Conservation (phyloP, 805 yeast species). For the Hanseniaspora vineae region DNA sequence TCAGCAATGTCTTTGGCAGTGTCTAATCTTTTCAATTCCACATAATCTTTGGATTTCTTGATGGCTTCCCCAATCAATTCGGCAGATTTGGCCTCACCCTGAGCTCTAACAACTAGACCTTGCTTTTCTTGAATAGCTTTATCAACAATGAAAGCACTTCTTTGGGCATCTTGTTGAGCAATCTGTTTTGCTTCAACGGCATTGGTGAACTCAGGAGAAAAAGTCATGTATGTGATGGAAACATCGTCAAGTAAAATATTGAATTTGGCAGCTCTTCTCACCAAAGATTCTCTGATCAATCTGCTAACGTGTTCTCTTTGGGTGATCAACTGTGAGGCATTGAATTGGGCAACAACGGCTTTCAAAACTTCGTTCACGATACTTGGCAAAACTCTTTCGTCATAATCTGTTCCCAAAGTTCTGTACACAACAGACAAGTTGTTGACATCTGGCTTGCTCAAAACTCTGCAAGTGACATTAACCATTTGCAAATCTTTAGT, state of each 20-base stretch:
- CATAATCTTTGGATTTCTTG: conserved; percentile 90
- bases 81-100: conserved; percentile 97
- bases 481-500: conserved; percentile 99
- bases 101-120: conserved; percentile 90
- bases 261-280: conserved; percentile 84
- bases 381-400: conserved; percentile 94
- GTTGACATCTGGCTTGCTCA: conserved; percentile 72
- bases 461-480: conserved; percentile 95
- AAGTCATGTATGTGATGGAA: conserved; percentile 91
- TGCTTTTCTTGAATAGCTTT: conserved; percentile 97
- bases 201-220: conserved; percentile 92
- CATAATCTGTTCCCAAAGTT: conserved; percentile 89
- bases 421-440: conserved; percentile 79
- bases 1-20: conserved; percentile 93
- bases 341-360: conserved; percentile 95
- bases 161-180: conserved; percentile 98
- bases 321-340: conserved; percentile 96
- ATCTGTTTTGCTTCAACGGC: conserved; percentile 98
- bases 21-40: conserved; percentile 91
- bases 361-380: conserved; percentile 95
- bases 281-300: conserved; percentile 78
- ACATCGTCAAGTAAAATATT: conserved; percentile 87
- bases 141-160: conserved; percentile 95
- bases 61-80: conserved; percentile 98
- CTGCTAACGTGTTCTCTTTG: conserved; percentile 94